Base-by-base conservation (phyloP, 2,329 filamentous ascomycete species). In the Cladosporium sp. region DNA sequence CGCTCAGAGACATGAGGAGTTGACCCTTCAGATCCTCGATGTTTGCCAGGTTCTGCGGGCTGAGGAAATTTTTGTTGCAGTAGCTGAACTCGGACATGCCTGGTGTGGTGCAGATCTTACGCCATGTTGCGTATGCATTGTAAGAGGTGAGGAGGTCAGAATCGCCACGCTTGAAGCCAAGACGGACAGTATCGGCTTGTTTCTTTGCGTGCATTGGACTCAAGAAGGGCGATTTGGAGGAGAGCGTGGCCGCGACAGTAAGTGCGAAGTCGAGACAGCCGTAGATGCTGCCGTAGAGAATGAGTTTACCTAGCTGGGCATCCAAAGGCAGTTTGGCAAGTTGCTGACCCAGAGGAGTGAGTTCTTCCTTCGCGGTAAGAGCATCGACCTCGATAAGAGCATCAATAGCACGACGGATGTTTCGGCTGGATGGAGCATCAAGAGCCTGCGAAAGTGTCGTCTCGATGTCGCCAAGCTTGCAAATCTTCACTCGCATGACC, bases 11-110 rank as follows among this genome's bases (percentile, higher is more conserved):
- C 2, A 88, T 84, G 1, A 96, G 76, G 0, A 98, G 80, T 62
- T 98, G 93, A 6, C 87, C 86, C 69, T 97, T 98, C 47, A 97
- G 78, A 59, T 98, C 93, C 67, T 98, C 93, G 56, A 98, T 95
- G 55, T 93, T 95, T 40, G 83, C 77, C 3, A 98, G 77, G 3
- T 88, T 93, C 65, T 94, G 90, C n/a, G 85, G 79, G 53, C 85
- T 92, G 46, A 98, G 79, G 63, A 91, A 96, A 68, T 95, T 95
- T 72, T 95, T 96, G 60, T 86, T 84, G 71, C 93, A 98, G 69
- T 94, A 98, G 57, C 90, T 82, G 61, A 85, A 88, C 62, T 97
- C 92, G 42, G 86, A 88, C 40, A 80, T 77, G 7, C 79, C 77
- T 0, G 83, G 78, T 0, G 83, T 81, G 57, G 81, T 81, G 67